These are phyloP conservation scores for Porodaedalea pini DNA, from an alignment of 1,284 basidiomycete species.

Conservation along the genomic window DNA sequence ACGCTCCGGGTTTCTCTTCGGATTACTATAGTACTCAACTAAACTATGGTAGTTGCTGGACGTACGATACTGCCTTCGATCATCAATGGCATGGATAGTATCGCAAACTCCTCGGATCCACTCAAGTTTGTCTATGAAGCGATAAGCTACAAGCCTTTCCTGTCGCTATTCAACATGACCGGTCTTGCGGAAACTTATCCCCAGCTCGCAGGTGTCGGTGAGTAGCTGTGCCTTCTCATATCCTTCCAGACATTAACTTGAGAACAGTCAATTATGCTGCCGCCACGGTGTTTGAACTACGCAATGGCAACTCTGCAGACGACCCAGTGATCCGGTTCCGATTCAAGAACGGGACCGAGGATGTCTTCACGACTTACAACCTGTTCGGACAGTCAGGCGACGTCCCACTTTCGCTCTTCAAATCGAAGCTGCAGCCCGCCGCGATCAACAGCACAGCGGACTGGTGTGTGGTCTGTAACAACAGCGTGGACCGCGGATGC, in stretches of 20 bases:
- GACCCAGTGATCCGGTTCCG: conserved; percentile 48
- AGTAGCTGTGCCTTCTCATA: conserved; percentile 31
- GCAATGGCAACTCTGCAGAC: conserved; percentile 25
- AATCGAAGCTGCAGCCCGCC: conserved; percentile 40
- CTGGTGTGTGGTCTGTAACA: conserved; percentile 60
- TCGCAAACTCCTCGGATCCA: conserved; percentile 41
- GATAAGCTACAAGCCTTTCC: conserved; percentile 53
- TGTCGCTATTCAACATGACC: conserved; percentile 52
- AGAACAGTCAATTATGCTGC: conserved; percentile 46
- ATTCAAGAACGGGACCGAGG: conserved; percentile 55
- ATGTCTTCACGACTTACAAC: conserved; percentile 30
- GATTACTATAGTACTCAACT: conserved; percentile 13
- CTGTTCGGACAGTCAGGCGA: conserved; percentile 36
- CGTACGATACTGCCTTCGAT: conserved; percentile 44
- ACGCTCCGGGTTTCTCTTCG: conserved; percentile 14
- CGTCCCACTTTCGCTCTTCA: conserved; percentile 54
- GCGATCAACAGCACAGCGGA: conserved; percentile 49
- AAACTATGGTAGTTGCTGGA: conserved; percentile 42
- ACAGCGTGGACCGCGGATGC: conserved; percentile 56
- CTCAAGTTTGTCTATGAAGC: conserved; percentile 43
- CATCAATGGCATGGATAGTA: conserved; percentile 38
- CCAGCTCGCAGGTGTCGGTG: conserved; percentile 36
- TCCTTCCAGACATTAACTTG: not conserved
- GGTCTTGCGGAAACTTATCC: conserved; percentile 32
- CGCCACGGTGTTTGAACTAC: conserved; percentile 40